phyloP scores from a whole-genome alignment of 768 basidiomycete species.

The Leccinum uliginosum region DNA sequence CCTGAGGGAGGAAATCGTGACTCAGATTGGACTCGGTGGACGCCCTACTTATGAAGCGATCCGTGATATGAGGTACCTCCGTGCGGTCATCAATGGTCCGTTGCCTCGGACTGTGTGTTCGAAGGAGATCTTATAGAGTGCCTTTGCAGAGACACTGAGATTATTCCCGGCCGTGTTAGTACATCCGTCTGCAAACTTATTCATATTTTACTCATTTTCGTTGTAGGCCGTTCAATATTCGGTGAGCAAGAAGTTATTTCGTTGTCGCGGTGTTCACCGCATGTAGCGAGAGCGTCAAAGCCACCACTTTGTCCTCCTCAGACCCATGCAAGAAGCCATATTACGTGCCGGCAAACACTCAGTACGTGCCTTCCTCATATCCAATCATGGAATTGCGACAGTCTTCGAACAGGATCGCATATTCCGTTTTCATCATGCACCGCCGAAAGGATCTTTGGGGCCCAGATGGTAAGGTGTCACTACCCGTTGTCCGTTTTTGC shows the following conservation, averaged over 20 bases:
- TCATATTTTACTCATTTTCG: not conserved
- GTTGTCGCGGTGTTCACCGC: not conserved
- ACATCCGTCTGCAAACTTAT: not conserved
- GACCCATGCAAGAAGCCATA: conserved; percentile 17
- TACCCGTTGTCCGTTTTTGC: not conserved
- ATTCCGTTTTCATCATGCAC: conserved; percentile 64
- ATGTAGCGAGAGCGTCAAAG: conserved; percentile 42
- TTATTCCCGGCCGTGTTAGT: conserved; percentile 48
- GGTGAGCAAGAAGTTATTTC: conserved; percentile 24
- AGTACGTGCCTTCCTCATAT: conserved; percentile 9
- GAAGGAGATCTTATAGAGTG: not conserved
- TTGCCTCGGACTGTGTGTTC: not conserved
- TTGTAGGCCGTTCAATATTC: conserved; percentile 44
- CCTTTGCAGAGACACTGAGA: conserved; percentile 44
- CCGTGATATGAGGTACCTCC: conserved; percentile 57
- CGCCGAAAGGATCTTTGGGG: conserved; percentile 66
- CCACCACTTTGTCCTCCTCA: conserved; percentile 41
- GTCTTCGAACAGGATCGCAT: conserved; percentile 33
- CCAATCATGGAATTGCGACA: not conserved
- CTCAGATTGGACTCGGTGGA: conserved; percentile 43
- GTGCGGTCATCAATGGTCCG: conserved; percentile 61
- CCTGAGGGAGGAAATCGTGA: conserved; percentile 52
- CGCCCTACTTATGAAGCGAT: conserved; percentile 53
- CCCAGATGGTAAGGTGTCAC: conserved; percentile 49
- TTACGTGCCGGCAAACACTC: conserved; percentile 40